These are phyloP conservation scores for Hypoxylon sp. DNA, from an alignment of 2,329 filamentous ascomycete genomes.

Conservation along the genomic window DNA sequence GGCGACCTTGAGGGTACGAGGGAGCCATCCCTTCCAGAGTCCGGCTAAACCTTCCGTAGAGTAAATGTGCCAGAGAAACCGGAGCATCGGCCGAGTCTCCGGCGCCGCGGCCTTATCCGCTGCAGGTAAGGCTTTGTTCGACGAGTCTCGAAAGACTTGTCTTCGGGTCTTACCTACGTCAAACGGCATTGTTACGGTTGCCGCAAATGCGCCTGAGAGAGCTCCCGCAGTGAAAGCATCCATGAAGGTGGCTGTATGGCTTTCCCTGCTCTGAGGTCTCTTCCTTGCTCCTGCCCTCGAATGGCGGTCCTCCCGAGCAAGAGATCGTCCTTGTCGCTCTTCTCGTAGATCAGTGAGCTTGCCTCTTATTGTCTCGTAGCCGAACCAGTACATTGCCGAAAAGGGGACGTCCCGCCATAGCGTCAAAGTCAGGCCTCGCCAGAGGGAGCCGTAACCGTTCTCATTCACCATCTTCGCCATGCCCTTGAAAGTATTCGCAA, in stretches of 20 bases:
- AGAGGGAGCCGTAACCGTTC: constrained; percentile 85
- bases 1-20: constrained; percentile 92
- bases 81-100: constrained; percentile 83
- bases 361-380: constrained; percentile 88
- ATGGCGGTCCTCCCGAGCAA: constrained; percentile 56
- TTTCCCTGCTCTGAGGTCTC: constrained; percentile 75
- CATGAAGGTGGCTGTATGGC: constrained; percentile 81
- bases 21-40: constrained; percentile 92
- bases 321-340: constrained; percentile 60
- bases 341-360: constrained; percentile 78
- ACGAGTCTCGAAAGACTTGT: constrained; percentile 80
- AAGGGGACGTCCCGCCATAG: constrained; percentile 98
- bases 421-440: constrained; percentile 90
- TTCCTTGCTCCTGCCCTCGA: constrained; percentile 61
- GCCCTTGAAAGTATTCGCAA: constrained; percentile 82
- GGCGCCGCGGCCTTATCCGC: constrained; percentile 63
- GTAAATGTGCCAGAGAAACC: constrained; percentile 92
- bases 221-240: constrained; percentile 94
- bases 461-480: constrained; percentile 83
- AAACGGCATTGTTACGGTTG: constrained; percentile 92
- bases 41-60: constrained; percentile 84
- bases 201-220: constrained; percentile 84
- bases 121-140: constrained; percentile 51
- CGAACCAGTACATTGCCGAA: constrained; percentile 98
- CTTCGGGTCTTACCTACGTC: constrained; percentile 97